A percentile compares a stretch with the other conserved stretches of the same genome.
phyloP scores from a whole-genome alignment of 129 eudicot species.

The Escallonia rubra region DNA sequence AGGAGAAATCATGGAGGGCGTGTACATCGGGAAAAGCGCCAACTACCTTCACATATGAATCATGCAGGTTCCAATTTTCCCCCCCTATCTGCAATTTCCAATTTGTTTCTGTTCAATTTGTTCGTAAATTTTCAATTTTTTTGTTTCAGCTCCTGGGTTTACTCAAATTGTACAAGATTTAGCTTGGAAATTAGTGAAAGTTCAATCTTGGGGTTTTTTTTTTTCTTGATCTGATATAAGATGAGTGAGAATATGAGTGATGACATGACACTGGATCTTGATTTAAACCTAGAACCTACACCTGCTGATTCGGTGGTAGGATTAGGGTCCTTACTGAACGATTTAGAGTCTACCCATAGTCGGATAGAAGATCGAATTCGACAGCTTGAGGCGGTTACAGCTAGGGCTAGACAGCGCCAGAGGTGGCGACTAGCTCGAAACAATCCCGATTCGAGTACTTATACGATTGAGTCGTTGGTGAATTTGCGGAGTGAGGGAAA shows the following conservation, averaged over 20 bases:
- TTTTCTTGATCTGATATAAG: neutral
- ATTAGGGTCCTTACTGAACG: constrained; percentile 37
- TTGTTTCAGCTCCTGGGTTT: neutral
- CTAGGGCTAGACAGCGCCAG: constrained; percentile 67
- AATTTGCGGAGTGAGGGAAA: constrained; percentile 10
- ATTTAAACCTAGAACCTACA: constrained; percentile 68
- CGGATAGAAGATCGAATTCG: constrained; percentile 63
- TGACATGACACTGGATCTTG: constrained; percentile 55
- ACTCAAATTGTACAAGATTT: neutral
- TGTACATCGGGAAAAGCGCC: neutral
- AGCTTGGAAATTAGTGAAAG: neutral
- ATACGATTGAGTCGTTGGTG: constrained; percentile 21
- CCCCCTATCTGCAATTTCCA: neutral
- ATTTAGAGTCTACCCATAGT: constrained; percentile 43
- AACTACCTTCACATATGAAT: neutral
- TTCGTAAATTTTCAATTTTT: neutral
- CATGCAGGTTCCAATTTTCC: too few species aligned
- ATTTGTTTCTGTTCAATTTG: neutral
- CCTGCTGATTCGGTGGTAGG: constrained; percentile 25
- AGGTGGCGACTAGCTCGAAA: constrained; percentile 55
- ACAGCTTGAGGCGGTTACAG: constrained; percentile 67
- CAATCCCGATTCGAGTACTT: constrained; percentile 28
- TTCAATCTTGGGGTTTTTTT: neutral
- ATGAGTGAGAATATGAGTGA: constrained; percentile 53
- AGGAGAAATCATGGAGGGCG: neutral